phyloP scores from a whole-genome alignment of 352 stramenopile species.

The Phytophthora palmivora region DNA sequence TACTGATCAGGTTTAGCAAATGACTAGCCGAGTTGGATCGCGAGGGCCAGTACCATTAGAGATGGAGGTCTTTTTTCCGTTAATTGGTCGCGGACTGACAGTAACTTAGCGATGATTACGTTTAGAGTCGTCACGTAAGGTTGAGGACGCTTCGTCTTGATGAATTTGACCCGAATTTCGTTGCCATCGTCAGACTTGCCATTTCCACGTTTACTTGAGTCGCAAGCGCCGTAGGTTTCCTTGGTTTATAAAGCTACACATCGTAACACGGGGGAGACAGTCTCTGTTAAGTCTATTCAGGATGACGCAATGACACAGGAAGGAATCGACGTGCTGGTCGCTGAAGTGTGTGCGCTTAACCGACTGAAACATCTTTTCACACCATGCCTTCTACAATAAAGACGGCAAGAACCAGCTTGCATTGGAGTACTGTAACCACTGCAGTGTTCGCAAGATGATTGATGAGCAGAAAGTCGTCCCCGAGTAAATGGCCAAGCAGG shows the following conservation, averaged over 20 bases:
- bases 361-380: slow-evolving; percentile 79
- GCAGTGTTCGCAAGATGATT: slow-evolving; percentile 85
- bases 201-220: too few relatives aligned
- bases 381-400: slow-evolving; percentile 85
- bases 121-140: slow-evolving; percentile 10
- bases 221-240: too few relatives aligned
- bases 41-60: slow-evolving; percentile 17
- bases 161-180: too few relatives aligned
- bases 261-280: slow-evolving; percentile 43
- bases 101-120: slow-evolving; percentile 5
- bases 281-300: slow-evolving; percentile 75
- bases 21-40: slow-evolving; percentile 72
- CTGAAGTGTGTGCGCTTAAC: slow-evolving; percentile 71
- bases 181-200: too few relatives aligned
- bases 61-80: slow-evolving; percentile 12
- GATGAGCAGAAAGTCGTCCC: slow-evolving; percentile 62
- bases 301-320: slow-evolving; percentile 48
- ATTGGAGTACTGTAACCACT: slow-evolving; percentile 85
- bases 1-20: slow-evolving; percentile 65
- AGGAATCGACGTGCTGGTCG: too few relatives aligned
- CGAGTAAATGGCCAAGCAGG: slow-evolving; percentile 67
- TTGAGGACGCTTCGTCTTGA: slow-evolving; percentile 7
- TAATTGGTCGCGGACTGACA: slow-evolving; percentile 15
- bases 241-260: too few relatives aligned
- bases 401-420: slow-evolving; percentile 84